Base-by-base conservation (phyloP, 176 grass and related monocot genomes). In the Triticum turgidum region DNA sequence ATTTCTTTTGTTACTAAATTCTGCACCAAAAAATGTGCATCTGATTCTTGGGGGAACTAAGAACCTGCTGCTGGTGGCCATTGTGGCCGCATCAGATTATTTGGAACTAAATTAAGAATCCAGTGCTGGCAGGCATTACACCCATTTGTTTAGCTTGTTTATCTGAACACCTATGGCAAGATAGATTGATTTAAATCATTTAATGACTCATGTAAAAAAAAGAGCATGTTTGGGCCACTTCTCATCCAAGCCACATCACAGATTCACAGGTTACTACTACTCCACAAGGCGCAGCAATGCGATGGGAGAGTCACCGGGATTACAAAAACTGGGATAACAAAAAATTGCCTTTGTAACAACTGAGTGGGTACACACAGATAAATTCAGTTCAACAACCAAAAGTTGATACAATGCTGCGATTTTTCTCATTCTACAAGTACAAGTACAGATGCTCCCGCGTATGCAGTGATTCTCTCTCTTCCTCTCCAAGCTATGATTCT, bases 381-480 rank as follows among this genome's bases (percentile, higher is more conserved):
- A 45, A 4, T 61, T 22, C 49, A 49, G n/a, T 90, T 24, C 5
- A 81, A 77, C 63, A 51, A 11, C 49, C 29, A 76, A 69, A 51
- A 9, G 14, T 80, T 68, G 38, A 81, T 54, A 81, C 1, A 5
- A 22, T 7, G 38, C n/a, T 2, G 7, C 17, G 8, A 41, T 29
- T 75, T 75, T 73, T 29, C 89, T 88, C 69, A 84, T 77, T 58
- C 13, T 59, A 73, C 3, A 75, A 67, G 29, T 87, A 80, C 81
- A 75, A 29, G 56, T 59, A 59, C 56, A 89, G 61, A 74, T 84
- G 85, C 69, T 84, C 85, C 59, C 35, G 81, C 15, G 37, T 29
- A 17, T 51, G 37, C 61, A 30, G 29, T 30, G 29, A 30, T 30
- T 65, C 30, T 69, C 34, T 71, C 34, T 38, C 37, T 67, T 80